A percentile compares a stretch with the other conserved stretches of the same genome.
Evolutionary conservation across 345 rosid species (phyloP).

Genomic region (Populus euphratica): DNA sequence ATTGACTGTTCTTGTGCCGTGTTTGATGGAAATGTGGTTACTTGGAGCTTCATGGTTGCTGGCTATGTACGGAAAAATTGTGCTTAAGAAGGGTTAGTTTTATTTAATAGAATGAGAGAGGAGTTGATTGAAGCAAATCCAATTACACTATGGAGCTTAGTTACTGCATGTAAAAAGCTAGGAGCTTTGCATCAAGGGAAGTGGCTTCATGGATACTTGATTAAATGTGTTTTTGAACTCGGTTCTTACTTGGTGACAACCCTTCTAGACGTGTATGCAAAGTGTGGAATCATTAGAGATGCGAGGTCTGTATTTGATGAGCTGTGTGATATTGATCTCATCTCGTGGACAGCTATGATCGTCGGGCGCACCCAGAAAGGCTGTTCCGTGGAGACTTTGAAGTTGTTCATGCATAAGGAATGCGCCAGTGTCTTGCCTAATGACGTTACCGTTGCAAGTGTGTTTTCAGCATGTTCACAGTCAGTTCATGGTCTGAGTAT

Average conservation of each 20-base stretch:
- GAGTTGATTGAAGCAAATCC: constrained; percentile 23
- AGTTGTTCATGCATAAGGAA: constrained; percentile 18
- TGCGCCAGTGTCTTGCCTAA: constrained; percentile 12
- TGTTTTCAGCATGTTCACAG: constrained; percentile 27
- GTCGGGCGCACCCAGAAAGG: constrained; percentile 20
- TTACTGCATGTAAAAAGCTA: constrained; percentile 41
- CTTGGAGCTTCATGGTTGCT: constrained; percentile 55
- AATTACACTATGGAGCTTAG: constrained; percentile 38
- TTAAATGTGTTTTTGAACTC: constrained; percentile 30
- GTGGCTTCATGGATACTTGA: constrained; percentile 37
- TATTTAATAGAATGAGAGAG: constrained; percentile 44
- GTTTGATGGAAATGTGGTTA: constrained; percentile 50
- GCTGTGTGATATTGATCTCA: constrained; percentile 17
- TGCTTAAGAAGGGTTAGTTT: constrained; percentile 34
- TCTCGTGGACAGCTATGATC: constrained; percentile 32
- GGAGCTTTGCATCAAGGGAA: constrained; percentile 46
- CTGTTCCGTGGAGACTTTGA: constrained; percentile 15
- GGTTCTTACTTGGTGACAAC: constrained; percentile 37
- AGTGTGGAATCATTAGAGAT: constrained; percentile 23
- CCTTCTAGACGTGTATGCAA: constrained; percentile 26
- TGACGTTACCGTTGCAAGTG: constrained; percentile 18
- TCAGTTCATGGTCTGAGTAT: constrained; percentile 18
- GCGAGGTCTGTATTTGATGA: constrained; percentile 24
- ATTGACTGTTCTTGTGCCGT: constrained; percentile 40
- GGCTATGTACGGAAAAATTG: constrained; percentile 43